phyloP scores from a whole-genome alignment of 1,139 yeast species.

The Spencermartinsiella ligniputridi region DNA sequence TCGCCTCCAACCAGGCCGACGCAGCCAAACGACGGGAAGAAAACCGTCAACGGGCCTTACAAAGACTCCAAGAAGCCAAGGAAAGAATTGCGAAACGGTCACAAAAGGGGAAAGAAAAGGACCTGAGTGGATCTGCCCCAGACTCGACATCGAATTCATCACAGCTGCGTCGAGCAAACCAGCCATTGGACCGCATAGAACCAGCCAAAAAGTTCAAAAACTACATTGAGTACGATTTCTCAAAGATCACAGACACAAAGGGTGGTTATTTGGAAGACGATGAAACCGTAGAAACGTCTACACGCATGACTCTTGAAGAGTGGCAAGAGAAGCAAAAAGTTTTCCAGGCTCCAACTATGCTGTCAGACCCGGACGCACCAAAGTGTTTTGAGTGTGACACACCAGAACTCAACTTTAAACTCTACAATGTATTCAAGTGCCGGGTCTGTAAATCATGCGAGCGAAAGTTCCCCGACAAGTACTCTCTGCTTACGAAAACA shows the following conservation, averaged over 20 bases:
- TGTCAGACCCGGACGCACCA: conserved; percentile 60
- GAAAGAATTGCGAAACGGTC: conserved; percentile 22
- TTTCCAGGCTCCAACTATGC: conserved; percentile 24
- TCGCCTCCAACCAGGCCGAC: background rate
- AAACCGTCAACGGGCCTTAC: conserved; percentile 56
- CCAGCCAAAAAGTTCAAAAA: conserved; percentile 37
- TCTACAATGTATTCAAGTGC: conserved; percentile 61
- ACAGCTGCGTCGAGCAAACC: conserved; percentile 20
- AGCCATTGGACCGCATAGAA: conserved; percentile 18
- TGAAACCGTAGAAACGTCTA: conserved; percentile 33
- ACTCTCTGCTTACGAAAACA: conserved; percentile 85
- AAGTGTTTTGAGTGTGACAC: conserved; percentile 75
- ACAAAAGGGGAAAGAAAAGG: conserved; percentile 7
- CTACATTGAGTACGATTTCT: conserved; percentile 87
- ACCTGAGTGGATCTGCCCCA: conserved; percentile 1
- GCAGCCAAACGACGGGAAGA: conserved; percentile 41
- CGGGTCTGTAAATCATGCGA: conserved; percentile 80
- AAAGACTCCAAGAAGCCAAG: conserved; percentile 48
- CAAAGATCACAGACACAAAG: conserved; percentile 80
- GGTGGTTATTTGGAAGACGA: conserved; percentile 75
- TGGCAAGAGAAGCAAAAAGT: conserved; percentile 64
- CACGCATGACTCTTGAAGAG: conserved; percentile 57
- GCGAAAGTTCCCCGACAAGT: conserved; percentile 73
- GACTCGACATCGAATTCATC: conserved; percentile 1
- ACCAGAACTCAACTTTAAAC: conserved; percentile 70